phyloP scores from a whole-genome alignment of 202 grass and related monocot genomes.

The Alloteropsis angusta region DNA sequence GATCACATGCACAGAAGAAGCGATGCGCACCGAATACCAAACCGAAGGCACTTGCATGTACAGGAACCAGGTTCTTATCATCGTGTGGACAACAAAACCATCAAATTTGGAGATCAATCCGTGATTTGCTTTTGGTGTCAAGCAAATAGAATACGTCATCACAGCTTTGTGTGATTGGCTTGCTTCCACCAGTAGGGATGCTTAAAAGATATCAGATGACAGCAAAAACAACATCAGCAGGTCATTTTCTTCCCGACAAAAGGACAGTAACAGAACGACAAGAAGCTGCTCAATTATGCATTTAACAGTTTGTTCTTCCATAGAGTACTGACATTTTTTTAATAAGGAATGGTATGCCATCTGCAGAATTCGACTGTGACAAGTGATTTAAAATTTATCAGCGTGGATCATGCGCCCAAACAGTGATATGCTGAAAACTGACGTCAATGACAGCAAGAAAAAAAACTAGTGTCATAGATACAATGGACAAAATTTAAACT shows the following conservation, averaged over 20 bases:
- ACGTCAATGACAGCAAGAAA: neutral
- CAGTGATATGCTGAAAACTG: neutral
- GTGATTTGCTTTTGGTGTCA: neutral
- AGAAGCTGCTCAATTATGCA: neutral
- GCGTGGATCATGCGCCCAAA: neutral
- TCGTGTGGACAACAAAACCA: neutral
- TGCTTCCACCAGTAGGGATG: neutral
- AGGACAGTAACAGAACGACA: neutral
- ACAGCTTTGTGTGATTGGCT: neutral
- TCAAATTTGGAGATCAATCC: neutral
- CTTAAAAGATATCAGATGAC: neutral
- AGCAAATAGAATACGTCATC: neutral
- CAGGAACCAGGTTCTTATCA: constrained; percentile 1
- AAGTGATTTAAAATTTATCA: neutral
- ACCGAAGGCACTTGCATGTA: neutral
- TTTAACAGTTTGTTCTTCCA: neutral
- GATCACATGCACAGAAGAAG: too few relatives aligned
- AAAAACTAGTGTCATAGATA: neutral
- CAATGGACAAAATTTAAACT: neutral
- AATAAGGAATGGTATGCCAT: neutral
- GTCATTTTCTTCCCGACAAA: neutral
- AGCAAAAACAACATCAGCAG: neutral
- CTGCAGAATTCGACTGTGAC: neutral
- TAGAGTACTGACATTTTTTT: neutral
- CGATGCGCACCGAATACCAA: neutral